These are phyloP conservation scores for Torulaspora globosa DNA, from an alignment of 1,139 yeast genomes.

Conservation along the genomic window DNA sequence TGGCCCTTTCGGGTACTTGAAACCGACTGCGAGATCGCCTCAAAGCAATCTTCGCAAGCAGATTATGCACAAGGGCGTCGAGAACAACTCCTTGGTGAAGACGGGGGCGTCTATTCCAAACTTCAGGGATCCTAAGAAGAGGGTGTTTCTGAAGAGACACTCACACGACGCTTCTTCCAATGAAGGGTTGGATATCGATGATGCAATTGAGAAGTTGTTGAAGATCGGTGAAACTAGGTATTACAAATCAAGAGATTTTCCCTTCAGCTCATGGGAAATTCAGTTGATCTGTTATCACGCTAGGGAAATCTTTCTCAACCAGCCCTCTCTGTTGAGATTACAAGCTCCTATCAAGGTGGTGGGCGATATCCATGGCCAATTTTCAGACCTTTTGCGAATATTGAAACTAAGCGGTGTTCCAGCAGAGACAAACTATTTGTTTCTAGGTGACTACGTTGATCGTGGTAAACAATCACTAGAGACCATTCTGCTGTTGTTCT, in stretches of 20 bases:
- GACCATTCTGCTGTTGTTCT: conserved; percentile 75
- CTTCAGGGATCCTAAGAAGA: conserved; percentile 14
- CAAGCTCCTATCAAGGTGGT: conserved; percentile 85
- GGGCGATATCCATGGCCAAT: conserved; percentile 87
- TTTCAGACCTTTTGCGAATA: conserved; percentile 66
- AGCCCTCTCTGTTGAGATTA: conserved; percentile 70
- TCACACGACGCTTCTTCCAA: conserved; percentile 30
- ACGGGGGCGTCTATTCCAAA: conserved; percentile 21
- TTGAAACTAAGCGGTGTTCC: conserved; percentile 78
- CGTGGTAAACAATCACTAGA: conserved; percentile 93
- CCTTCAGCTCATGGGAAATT: conserved; percentile 50
- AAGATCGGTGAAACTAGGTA: conserved; percentile 30
- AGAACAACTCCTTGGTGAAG: conserved; percentile 8
- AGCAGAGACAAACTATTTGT: conserved; percentile 70
- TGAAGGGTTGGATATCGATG: conserved; percentile 34
- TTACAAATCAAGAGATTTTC: conserved; percentile 34
- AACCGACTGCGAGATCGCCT: conserved; percentile 7
- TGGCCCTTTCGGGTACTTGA: conserved; percentile 8
- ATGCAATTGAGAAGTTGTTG: conserved; percentile 33
- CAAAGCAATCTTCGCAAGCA: conserved; percentile 8
- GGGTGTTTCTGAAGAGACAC: conserved; percentile 29
- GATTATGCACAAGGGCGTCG: conserved; percentile 8
- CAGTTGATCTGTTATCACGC: conserved; percentile 63
- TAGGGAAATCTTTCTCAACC: conserved; percentile 64
- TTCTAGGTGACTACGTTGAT: conserved; percentile 86